phyloP scores from a whole-genome alignment of 345 rosid species.

The Viola odorata region DNA sequence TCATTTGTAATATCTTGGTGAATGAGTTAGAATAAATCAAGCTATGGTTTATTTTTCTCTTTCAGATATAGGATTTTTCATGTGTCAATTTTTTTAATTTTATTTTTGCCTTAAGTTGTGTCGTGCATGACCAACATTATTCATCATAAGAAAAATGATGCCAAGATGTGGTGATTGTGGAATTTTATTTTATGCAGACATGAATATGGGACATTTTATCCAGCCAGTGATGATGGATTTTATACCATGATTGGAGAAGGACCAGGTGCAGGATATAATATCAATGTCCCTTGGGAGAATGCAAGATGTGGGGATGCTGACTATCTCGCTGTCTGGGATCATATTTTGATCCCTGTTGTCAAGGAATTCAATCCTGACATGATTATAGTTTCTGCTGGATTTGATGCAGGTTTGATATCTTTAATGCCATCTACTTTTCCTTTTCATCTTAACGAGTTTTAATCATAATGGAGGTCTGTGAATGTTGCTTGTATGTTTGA shows the following conservation, averaged over 20 bases:
- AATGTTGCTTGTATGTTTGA: background rate
- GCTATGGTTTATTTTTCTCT: too few species aligned
- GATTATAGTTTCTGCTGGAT: constrained; percentile 81
- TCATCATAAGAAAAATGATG: too few species aligned
- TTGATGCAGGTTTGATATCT: constrained; percentile 74
- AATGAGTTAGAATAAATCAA: too few species aligned
- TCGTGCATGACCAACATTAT: too few species aligned
- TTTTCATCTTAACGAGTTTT: too few species aligned
- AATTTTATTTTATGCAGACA: constrained; percentile 48
- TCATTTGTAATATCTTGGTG: too few species aligned
- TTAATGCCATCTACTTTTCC: background rate
- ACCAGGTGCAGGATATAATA: constrained; percentile 81
- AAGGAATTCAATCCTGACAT: constrained; percentile 74
- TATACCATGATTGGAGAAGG: constrained; percentile 89
- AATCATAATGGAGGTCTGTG: background rate
- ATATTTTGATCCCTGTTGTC: constrained; percentile 75
- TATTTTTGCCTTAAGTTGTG: too few species aligned
- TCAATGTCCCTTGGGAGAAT: constrained; percentile 95
- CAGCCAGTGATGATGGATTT: constrained; percentile 67
- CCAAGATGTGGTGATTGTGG: constrained; percentile 5
- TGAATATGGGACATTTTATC: constrained; percentile 79
- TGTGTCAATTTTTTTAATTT: too few species aligned
- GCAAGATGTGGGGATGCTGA: constrained; percentile 81
- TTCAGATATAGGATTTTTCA: too few species aligned
- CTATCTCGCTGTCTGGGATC: constrained; percentile 92